Conservation (phyloP, 176 grass and related monocot genomes). For the Elymus sibiricus region DNA sequence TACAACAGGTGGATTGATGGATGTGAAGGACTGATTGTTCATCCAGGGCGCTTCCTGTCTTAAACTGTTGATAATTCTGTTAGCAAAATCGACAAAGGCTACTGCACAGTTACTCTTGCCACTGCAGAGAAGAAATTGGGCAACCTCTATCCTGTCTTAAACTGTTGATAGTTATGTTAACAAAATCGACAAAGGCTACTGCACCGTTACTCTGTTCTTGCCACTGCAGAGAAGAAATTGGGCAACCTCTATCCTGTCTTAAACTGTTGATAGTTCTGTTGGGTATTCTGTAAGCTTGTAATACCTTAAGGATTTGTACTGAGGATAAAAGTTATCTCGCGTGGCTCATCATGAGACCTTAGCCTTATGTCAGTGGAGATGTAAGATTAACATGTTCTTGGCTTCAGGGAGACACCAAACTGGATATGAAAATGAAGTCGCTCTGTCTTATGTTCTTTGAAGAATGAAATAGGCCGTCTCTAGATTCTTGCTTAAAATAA, state of each 20-base stretch:
- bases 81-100: not conserved
- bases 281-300: not conserved
- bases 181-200: not conserved
- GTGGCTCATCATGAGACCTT: not conserved
- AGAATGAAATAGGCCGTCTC: not conserved
- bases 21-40: constrained; percentile 75
- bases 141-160: not conserved
- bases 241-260: not conserved
- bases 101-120: not conserved
- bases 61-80: constrained; percentile 15
- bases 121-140: constrained; percentile 8
- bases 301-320: not conserved
- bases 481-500: not conserved
- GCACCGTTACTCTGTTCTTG: not conserved
- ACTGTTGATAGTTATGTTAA: not conserved
- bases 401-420: not conserved
- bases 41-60: constrained; percentile 6
- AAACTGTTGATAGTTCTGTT: not conserved
- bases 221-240: not conserved
- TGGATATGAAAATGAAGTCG: not conserved
- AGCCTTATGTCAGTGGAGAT: not conserved
- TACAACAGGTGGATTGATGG: constrained; percentile 68
- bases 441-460: not conserved
- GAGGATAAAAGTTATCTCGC: constrained; percentile 7
- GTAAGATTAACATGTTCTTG: not conserved